phyloP scores from a whole-genome alignment of 129 eudicot genomes.

The Rutidosis leptorrhynchoides region DNA sequence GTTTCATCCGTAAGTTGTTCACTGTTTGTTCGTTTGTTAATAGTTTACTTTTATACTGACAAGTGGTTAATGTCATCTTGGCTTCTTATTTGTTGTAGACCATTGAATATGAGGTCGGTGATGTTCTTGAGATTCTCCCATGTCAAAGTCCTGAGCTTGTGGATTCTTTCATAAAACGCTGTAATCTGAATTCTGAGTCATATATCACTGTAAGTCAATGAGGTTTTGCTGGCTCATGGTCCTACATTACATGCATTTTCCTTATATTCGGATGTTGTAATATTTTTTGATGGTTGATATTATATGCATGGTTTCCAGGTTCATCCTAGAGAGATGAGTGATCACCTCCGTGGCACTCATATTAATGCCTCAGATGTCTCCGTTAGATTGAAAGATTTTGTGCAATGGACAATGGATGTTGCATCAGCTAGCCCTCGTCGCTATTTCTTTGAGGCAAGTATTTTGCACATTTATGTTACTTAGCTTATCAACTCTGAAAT shows the following conservation, averaged over 20 bases:
- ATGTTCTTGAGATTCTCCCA: slow-evolving; percentile 89
- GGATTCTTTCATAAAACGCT: slow-evolving; percentile 71
- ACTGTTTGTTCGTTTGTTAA: slow-evolving; percentile 3
- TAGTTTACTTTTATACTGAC: no score
- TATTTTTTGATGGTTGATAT: no score
- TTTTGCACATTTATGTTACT: no score
- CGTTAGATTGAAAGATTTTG: slow-evolving; percentile 56
- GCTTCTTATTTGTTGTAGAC: slow-evolving; percentile 50
- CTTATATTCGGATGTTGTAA: no score
- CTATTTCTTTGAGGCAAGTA: slow-evolving; percentile 94
- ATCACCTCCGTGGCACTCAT: no score
- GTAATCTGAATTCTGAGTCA: slow-evolving; percentile 78
- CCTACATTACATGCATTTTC: no score
- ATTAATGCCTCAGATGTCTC: slow-evolving; percentile 37
- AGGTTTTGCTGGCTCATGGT: no score
- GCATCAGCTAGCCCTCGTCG: slow-evolving; percentile 94
- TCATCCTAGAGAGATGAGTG: no score
- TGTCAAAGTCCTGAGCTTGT: slow-evolving; percentile 64
- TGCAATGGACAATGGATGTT: slow-evolving; percentile 82
- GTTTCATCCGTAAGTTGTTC: slow-evolving; percentile 67
- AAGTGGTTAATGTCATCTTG: no score
- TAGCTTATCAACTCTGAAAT: no score
- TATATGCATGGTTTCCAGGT: no score
- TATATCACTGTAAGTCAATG: slow-evolving; percentile 44
- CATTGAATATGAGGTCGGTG: slow-evolving; percentile 80